These are phyloP conservation scores for Alternaria sp. DNA, from an alignment of 2,329 filamentous ascomycete species.

Conservation along the genomic window DNA sequence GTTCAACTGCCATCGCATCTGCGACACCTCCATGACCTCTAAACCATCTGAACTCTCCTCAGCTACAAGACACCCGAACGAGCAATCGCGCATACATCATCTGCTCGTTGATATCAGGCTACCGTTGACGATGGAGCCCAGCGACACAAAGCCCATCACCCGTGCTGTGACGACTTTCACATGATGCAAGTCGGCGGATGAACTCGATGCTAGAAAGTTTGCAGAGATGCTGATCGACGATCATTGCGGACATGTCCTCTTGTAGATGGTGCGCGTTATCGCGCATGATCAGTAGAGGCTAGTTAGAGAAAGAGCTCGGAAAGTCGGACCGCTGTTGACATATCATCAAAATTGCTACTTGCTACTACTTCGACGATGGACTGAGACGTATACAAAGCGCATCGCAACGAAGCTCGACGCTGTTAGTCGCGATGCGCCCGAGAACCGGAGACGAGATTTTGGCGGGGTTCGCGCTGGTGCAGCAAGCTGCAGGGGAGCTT, in stretches of 20 bases:
- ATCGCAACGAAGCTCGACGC: background rate
- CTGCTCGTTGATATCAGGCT: background rate
- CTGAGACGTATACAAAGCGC: too few relatives aligned
- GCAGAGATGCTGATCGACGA: background rate
- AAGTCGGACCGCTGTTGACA: too few relatives aligned
- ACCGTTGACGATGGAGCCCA: background rate
- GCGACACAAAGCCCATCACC: background rate
- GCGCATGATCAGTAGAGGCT: rapidly evolving
- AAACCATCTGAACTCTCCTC: background rate
- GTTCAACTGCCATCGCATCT: background rate
- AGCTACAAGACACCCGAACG: background rate
- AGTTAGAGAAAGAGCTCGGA: background rate
- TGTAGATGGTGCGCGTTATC: background rate
- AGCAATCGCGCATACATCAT: background rate
- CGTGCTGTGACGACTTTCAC: background rate
- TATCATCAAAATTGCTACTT: too few relatives aligned
- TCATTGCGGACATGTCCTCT: background rate
- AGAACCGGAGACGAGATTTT: background rate
- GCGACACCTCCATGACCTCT: too few relatives aligned
- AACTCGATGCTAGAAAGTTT: background rate
- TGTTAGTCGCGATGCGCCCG: background rate
- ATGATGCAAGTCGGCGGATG: background rate
- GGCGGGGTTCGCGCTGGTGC: background rate
- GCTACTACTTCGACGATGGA: too few relatives aligned
- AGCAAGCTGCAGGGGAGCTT: background rate